Evolutionary conservation across 2,329 filamentous ascomycete species (phyloP).

Genomic region (Sphaerulina vaccinii): DNA sequence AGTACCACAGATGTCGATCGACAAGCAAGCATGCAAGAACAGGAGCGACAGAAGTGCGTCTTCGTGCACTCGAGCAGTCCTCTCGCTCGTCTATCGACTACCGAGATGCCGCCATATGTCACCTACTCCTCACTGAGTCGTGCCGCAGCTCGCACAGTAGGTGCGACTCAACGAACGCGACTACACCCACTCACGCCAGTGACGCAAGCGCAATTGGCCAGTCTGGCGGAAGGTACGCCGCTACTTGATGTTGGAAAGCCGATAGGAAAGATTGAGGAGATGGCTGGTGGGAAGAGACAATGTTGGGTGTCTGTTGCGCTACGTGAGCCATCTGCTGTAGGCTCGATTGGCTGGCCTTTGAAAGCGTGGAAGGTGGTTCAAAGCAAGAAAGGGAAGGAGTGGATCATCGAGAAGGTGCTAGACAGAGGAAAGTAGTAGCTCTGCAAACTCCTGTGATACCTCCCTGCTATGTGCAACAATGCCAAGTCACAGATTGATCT

Average conservation of each 20-base stretch:
- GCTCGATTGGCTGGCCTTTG: conserved; percentile 45
- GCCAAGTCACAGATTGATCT: neutral
- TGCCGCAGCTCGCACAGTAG: conserved; percentile 48
- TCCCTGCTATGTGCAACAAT: neutral
- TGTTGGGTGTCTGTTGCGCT: conserved; percentile 82
- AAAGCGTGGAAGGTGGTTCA: conserved; percentile 83
- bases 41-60: conserved; percentile 63
- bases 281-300: conserved; percentile 54
- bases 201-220: conserved; percentile 70
- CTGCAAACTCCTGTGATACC: neutral
- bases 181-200: conserved; percentile 87
- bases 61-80: conserved; percentile 86
- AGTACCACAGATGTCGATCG: conserved; percentile 45
- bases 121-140: conserved; percentile 85
- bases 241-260: conserved; percentile 85
- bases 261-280: conserved; percentile 70
- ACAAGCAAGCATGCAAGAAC: conserved; percentile 38
- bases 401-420: conserved; percentile 64
- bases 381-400: conserved; percentile 69
- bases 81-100: conserved; percentile 65
- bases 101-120: conserved; percentile 81
- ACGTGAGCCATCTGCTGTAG: conserved; percentile 27
- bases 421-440: conserved; percentile 18
- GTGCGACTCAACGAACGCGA: conserved; percentile 66
- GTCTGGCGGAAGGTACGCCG: conserved; percentile 79